Evolutionary conservation across 2,329 filamentous ascomycete genomes (phyloP), one percentile per base, ranked within the genome.

Genomic region (Alternaria ethzedia): DNA sequence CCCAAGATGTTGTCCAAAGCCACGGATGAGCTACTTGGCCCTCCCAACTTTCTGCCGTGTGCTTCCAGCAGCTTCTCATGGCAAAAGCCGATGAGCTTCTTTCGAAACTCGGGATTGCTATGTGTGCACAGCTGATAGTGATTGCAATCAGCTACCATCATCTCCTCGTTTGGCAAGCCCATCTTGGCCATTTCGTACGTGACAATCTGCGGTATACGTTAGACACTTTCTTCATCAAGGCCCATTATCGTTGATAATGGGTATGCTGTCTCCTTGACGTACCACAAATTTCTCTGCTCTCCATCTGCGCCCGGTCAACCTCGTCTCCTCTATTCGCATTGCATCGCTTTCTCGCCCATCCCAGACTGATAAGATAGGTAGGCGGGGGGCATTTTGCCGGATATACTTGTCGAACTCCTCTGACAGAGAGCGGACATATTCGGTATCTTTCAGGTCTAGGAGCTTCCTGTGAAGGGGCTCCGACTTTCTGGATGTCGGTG

Each of bases 371-470:
- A 30, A 30, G 11, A 30, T n/a, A n/a, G n/a, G n/a, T n/a, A n/a
- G n/a, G n/a, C n/a, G n/a, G n/a, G n/a, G n/a, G n/a, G n/a, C n/a
- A n/a, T n/a, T n/a, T n/a, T n/a, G n/a, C n/a, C n/a, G n/a, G n/a
- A n/a, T n/a, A n/a, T 21, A 4, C 20, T 15, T 20, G 2, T 41
- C 32, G 8, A 41, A 41, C 2, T 41, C 32, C 0, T 17, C 2
- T 0, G 11, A n/a, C 0, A 44, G 20, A 0, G 10, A 7, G 11
- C 26, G 2, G 12, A 51, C 0, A 9, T 32, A 4, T 21, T 1
- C 3, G 7, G 6, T 50, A 2, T 13, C 0, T 3, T 26, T 3
- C 3, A 6, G 12, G 4, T 12, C 45, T 2, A 47, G 0, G 21
- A 25, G 21, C 45, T 47, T 15, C 28, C 28, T 30, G 11, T 30